These are phyloP conservation scores for Boletus rufocinnamomeus DNA, from an alignment of 768 basidiomycete genomes.

Conservation along the genomic window DNA sequence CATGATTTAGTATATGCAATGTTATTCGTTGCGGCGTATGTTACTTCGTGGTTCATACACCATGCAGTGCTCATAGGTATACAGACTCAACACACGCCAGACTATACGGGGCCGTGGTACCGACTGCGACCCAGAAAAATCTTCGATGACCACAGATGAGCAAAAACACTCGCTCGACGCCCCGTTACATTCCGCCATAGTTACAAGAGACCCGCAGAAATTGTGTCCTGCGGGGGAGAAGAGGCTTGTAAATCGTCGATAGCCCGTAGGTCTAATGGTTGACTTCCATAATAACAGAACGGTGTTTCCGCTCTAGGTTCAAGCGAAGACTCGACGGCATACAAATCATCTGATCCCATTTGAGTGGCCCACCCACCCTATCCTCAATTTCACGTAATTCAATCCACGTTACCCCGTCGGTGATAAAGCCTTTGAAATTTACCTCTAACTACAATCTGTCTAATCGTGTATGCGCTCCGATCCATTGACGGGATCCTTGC, in stretches of 20 bases:
- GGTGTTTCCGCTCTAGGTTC: not conserved
- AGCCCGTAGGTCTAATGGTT: not conserved
- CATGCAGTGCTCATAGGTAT: conserved; percentile 14
- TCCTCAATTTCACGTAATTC: not conserved
- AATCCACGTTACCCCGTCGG: conserved; percentile 9
- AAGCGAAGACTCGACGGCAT: conserved; percentile 7
- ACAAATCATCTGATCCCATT: not conserved
- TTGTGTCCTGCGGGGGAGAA: not conserved
- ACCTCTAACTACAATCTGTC: not conserved
- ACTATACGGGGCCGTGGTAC: conserved; percentile 56
- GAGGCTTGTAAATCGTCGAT: conserved; percentile 9
- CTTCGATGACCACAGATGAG: conserved; percentile 21
- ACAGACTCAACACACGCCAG: conserved; percentile 64
- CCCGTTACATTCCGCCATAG: not conserved
- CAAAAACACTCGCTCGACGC: not conserved
- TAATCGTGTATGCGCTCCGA: not conserved
- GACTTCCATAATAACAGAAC: conserved; percentile 4
- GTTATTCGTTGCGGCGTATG: conserved; percentile 65
- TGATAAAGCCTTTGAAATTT: conserved; percentile 6
- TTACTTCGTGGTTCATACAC: not conserved
- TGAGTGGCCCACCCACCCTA: not conserved
- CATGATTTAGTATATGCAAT: conserved; percentile 54
- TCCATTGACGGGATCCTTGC: not conserved
- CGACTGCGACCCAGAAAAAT: conserved; percentile 37
- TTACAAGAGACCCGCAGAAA: not conserved